phyloP scores from a whole-genome alignment of 345 rosid genomes.

The Corchorus olitorius region DNA sequence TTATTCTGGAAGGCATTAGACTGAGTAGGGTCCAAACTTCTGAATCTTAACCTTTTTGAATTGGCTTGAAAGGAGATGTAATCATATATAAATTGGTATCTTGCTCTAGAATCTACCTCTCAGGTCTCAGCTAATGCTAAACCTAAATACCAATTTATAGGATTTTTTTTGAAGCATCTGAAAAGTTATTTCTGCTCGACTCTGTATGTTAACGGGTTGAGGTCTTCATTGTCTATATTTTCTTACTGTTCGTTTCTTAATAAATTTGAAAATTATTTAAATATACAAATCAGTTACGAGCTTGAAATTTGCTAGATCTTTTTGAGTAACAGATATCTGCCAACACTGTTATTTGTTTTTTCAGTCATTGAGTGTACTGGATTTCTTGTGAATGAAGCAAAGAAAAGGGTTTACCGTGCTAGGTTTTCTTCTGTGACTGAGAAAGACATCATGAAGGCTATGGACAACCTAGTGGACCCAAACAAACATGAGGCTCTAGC shows the following conservation, averaged over 20 bases:
- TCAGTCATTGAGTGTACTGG: constrained; percentile 87
- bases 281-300: not conserved
- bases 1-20: not conserved
- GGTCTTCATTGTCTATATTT: not conserved
- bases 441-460: constrained; percentile 84
- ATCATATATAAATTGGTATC: not conserved
- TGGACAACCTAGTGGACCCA: constrained; percentile 83
- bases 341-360: constrained; percentile 2
- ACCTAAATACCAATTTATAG: not conserved
- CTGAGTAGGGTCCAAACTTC: not conserved
- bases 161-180: not conserved
- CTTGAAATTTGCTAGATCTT: constrained; percentile 7
- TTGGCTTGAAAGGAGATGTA: constrained; percentile 3
- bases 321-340: not conserved
- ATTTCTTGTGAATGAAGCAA: constrained; percentile 53
- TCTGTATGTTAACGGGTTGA: not conserved
- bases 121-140: not conserved
- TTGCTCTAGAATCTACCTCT: constrained; percentile 1
- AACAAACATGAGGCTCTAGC: constrained; percentile 88
- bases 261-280: constrained; percentile 6
- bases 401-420: constrained; percentile 76
- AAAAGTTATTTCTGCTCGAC: constrained; percentile 5
- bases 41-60: not conserved
- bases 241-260: not conserved
- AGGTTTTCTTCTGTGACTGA: constrained; percentile 96